These are phyloP conservation scores for Friedmanniomyces endolithicus DNA, from an alignment of 495 filamentous ascomycete genomes.

Conservation along the genomic window DNA sequence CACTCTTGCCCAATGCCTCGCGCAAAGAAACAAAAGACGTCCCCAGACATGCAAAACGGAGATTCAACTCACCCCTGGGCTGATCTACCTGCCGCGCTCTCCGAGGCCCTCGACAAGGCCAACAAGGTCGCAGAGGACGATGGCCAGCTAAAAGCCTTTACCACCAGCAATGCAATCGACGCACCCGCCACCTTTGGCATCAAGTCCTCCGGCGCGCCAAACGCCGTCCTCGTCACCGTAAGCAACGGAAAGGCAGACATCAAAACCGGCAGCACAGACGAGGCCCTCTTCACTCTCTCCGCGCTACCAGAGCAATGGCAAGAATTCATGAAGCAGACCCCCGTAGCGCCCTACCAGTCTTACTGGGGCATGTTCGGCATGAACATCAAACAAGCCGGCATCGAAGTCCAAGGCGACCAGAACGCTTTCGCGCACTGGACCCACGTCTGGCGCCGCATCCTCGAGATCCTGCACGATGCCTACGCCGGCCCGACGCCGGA, in stretches of 20 bases:
- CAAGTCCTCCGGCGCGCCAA: constrained; percentile 28
- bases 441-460: constrained; percentile 30
- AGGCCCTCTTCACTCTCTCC: constrained; percentile 25
- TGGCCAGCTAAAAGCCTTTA: constrained; percentile 28
- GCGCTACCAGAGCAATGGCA: constrained; percentile 34
- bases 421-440: constrained; percentile 28
- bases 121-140: constrained; percentile 17
- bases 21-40: constrained; percentile 7
- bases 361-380: constrained; percentile 24
- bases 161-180: constrained; percentile 26
- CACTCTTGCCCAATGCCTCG: neutral
- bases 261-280: constrained; percentile 16
- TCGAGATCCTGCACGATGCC: constrained; percentile 31
- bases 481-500: constrained; percentile 26
- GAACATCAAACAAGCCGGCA: constrained; percentile 33
- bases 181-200: constrained; percentile 27
- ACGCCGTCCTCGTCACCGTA: constrained; percentile 26
- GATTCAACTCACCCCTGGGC: constrained; percentile 14
- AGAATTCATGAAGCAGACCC: constrained; percentile 31
- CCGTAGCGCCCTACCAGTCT: constrained; percentile 19
- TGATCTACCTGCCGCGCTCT: constrained; percentile 16
- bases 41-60: neutral
- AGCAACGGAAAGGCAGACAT: constrained; percentile 22
- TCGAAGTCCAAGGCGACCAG: constrained; percentile 27
- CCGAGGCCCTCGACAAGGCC: constrained; percentile 8